phyloP scores from a whole-genome alignment of 2,329 filamentous ascomycete genomes.

The Chaetomiaceae sp. region DNA sequence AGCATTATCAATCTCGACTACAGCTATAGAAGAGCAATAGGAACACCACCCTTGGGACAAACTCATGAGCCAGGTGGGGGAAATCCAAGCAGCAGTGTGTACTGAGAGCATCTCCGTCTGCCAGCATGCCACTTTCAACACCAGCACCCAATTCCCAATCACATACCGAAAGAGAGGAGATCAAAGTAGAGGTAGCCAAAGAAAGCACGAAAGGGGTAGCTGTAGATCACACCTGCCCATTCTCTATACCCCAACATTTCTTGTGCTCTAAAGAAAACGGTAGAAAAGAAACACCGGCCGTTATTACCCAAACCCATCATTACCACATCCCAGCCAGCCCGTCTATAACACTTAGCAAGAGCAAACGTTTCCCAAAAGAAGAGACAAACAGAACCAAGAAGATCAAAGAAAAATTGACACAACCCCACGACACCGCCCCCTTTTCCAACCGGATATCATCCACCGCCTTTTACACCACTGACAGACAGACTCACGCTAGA shows the following conservation, averaged over 20 bases:
- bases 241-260: background rate
- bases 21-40: no score
- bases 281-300: background rate
- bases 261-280: background rate
- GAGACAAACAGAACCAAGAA: background rate
- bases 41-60: no score
- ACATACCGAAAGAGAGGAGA: background rate
- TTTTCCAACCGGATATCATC: no score
- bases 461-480: no score
- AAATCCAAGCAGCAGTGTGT: no score
- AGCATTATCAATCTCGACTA: no score
- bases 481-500: background rate
- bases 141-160: background rate
- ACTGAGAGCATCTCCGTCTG: no score
- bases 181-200: background rate
- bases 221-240: background rate
- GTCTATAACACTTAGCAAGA: background rate
- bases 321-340: slow-evolving; percentile 1
- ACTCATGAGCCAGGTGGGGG: no score
- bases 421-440: background rate
- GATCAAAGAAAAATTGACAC: background rate
- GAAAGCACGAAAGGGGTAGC: background rate
- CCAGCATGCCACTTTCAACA: no score
- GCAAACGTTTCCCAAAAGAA: background rate
- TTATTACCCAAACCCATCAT: background rate